A percentile compares a stretch with the other conserved stretches of the same genome.
Evolutionary conservation across 1,284 basidiomycete species (phyloP).

Genomic region (Puccinia novopanici): DNA sequence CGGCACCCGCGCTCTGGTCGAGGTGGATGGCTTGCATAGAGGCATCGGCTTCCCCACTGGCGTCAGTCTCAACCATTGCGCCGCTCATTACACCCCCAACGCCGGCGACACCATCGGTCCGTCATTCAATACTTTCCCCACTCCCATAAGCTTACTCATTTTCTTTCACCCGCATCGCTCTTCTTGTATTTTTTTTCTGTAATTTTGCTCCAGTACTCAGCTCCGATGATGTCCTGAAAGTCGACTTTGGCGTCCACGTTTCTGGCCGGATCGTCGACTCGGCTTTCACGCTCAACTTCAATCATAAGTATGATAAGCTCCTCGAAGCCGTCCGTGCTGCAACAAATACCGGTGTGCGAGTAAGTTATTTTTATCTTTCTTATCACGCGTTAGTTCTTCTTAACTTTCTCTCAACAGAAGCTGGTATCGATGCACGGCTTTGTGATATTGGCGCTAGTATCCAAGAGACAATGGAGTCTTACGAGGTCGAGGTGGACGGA

Average conservation of each 20-base stretch:
- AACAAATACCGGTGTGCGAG: conserved; percentile 84
- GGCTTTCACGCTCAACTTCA: conserved; percentile 88
- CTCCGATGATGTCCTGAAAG: conserved; percentile 85
- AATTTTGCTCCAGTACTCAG: conserved; percentile 68
- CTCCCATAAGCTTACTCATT: not conserved
- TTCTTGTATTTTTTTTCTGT: not conserved
- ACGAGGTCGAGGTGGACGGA: conserved; percentile 88
- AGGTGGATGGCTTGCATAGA: conserved; percentile 80
- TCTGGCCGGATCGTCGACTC: conserved; percentile 92
- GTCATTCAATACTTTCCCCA: conserved; percentile 55
- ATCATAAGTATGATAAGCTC: conserved; percentile 84
- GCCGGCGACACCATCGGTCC: conserved; percentile 82
- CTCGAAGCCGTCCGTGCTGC: conserved; percentile 90
- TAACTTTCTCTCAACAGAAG: conserved; percentile 65
- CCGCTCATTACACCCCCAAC: conserved; percentile 96
- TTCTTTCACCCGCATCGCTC: not conserved
- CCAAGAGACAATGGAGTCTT: conserved; percentile 98
- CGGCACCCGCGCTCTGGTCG: conserved; percentile 82
- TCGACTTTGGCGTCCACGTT: conserved; percentile 96
- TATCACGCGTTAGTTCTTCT: conserved; percentile 24
- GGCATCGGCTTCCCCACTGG: conserved; percentile 98
- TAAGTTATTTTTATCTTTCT: conserved; percentile 60
- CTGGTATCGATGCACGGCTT: conserved; percentile 91
- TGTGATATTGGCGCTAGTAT: conserved; percentile 89
- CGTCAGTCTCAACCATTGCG: conserved; percentile 87